Base-by-base conservation (phyloP, 75 land plant genomes). In the Selaginella tamariscina region DNA sequence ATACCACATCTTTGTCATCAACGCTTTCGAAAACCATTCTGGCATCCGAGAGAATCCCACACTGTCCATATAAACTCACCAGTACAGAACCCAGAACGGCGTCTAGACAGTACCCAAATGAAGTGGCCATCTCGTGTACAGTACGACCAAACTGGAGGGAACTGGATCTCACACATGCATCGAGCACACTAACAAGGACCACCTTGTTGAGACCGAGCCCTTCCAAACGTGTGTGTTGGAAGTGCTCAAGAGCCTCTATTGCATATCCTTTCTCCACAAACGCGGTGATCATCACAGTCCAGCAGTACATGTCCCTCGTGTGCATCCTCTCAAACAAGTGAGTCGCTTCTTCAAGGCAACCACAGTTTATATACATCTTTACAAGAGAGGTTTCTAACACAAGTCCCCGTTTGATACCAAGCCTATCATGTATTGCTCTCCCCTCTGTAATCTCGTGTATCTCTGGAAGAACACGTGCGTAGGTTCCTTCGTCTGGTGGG, bases 21-120 rank as follows among this genome's bases (percentile, higher is more conserved):
- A 59, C 21, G 26, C 8, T n/a, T 9, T 5, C 62, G 26, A 59
- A 59, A 5, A 59, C n/a, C 62, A 8, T n/a, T 2, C 62, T 21
- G 8, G 62, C 62, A n/a, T 8, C 62, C 62, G 26, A 2, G 21
- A 59, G 26, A n/a, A 8, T 59, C 23, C 62, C 62, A n/a, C 62
- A 59, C 21, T 59, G 8, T 2, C 24, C 23, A n/a, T 59, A 59
- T 2, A 59, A 5, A 27, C 21, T 26, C 8, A 59, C 26, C 5
- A 59, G 62, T n/a, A 27, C 62, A n/a, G 27, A 23, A 9, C 62
- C 62, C 2, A 59, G 62, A 5, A 59, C 26, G 8, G 62, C 62
- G 26, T 59, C 62, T 21, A n/a, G 26, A 21, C 62, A 2, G 62
- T 2, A 8, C 26, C 26, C 62, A 5, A 39, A 15, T 15, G 49